Evolutionary conservation across 139 green algal species (phyloP).

Genomic region (Chlamydomonas asymmetrica): DNA sequence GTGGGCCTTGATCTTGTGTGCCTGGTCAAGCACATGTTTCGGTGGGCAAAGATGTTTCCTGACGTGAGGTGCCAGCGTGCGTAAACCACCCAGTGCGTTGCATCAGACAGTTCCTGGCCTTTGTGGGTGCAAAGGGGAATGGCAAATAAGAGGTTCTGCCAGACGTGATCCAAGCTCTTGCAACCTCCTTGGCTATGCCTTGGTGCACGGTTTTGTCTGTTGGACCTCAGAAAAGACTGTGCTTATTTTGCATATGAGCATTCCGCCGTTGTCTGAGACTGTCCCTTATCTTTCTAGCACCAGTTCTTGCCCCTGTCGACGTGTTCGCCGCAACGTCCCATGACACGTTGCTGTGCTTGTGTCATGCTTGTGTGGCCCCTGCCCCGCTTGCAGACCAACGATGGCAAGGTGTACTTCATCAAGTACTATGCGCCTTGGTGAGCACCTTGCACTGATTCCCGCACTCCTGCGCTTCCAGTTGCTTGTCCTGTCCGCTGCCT

Average conservation of each 20-base stretch:
- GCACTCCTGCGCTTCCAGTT: background rate
- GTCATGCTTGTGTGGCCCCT: background rate
- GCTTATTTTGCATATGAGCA: too few species aligned
- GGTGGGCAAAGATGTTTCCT: background rate
- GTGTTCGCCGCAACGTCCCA: too few species aligned
- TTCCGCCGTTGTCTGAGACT: background rate
- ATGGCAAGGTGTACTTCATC: constrained; percentile 55
- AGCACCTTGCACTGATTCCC: constrained; percentile 48
- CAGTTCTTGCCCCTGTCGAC: too few species aligned
- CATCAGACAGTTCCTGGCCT: too few species aligned
- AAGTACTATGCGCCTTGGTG: constrained; percentile 76
- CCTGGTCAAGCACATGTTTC: background rate
- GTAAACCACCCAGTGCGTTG: too few species aligned
- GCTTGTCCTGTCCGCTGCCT: background rate
- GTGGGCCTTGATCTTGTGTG: background rate
- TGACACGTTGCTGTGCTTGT: background rate
- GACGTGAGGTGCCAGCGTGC: background rate
- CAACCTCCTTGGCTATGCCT: too few species aligned
- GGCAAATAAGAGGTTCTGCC: too few species aligned
- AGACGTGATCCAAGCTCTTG: too few species aligned
- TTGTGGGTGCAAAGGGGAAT: too few species aligned
- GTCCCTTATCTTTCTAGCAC: background rate
- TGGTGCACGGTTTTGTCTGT: too few species aligned
- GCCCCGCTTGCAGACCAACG: constrained; percentile 21
- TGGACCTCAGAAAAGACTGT: too few species aligned